phyloP scores from a whole-genome alignment of 768 basidiomycete species.

The Tubosaeta sp. region DNA sequence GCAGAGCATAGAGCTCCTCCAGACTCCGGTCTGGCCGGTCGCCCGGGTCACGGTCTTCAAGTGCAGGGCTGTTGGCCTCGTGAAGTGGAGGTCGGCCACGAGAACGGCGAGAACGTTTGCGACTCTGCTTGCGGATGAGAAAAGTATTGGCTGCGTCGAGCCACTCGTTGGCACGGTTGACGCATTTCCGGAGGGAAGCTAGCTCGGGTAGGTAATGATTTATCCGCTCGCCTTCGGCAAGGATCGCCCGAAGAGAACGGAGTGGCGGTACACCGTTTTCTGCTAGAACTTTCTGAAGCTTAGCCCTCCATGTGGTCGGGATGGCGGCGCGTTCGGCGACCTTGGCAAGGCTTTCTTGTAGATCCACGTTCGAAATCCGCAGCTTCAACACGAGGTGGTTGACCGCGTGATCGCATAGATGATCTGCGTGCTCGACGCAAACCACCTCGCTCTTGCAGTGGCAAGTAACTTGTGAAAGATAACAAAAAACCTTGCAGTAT shows the following conservation, averaged over 20 bases:
- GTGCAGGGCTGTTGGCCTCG: constrained; percentile 34
- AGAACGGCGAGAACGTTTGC: constrained; percentile 68
- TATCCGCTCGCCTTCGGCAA: constrained; percentile 87
- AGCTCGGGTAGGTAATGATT: constrained; percentile 71
- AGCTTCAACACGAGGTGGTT: constrained; percentile 64
- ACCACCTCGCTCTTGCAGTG: constrained; percentile 72
- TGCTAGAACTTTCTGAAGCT: constrained; percentile 59
- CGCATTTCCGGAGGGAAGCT: constrained; percentile 67
- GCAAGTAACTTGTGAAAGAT: constrained; percentile 89
- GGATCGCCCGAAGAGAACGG: constrained; percentile 73
- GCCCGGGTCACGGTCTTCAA: constrained; percentile 46
- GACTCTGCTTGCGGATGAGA: constrained; percentile 72
- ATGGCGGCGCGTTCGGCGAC: constrained; percentile 69
- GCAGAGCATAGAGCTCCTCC: constrained; percentile 63
- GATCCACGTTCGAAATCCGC: constrained; percentile 76
- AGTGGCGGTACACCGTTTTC: constrained; percentile 72
- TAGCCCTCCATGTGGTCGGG: constrained; percentile 71
- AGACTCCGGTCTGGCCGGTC: constrained; percentile 70
- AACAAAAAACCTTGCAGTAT: constrained; percentile 91
- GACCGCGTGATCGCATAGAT: constrained; percentile 65
- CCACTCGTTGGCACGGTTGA: constrained; percentile 81
- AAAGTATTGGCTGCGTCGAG: constrained; percentile 79
- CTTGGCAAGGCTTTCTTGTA: constrained; percentile 60
- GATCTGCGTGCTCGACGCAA: constrained; percentile 80
- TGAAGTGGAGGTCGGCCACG: constrained; percentile 48